phyloP scores from a whole-genome alignment of 345 rosid species.

The Lumnitzera littorea region DNA sequence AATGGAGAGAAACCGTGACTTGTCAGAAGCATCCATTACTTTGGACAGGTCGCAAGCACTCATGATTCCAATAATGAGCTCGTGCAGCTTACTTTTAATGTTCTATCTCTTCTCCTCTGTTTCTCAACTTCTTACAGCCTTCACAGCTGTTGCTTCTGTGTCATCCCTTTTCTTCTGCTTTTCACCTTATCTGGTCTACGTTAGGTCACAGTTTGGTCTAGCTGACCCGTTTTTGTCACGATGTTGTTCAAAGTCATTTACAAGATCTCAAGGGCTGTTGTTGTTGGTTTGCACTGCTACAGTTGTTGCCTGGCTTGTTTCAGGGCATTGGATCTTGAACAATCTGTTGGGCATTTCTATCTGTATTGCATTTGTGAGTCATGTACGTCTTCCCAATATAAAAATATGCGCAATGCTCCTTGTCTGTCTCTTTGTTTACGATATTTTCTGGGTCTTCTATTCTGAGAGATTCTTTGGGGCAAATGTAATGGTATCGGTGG shows the following conservation, averaged over 20 bases:
- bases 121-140: constrained; percentile 80
- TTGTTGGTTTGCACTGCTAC: constrained; percentile 39
- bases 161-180: constrained; percentile 84
- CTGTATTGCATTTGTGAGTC: constrained; percentile 92
- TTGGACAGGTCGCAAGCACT: constrained; percentile 84
- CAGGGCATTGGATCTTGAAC: constrained; percentile 96
- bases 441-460: constrained; percentile 99
- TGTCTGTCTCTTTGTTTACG: constrained; percentile 77
- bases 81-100: constrained; percentile 94
- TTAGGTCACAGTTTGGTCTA: constrained; percentile 59
- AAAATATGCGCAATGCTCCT: constrained; percentile 88
- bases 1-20: constrained; percentile 87
- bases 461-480: constrained; percentile 98
- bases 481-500: constrained; percentile 98
- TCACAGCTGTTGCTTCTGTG: constrained; percentile 85
- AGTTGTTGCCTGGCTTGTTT: constrained; percentile 82
- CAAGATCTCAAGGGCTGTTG: constrained; percentile 61
- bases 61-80: constrained; percentile 97
- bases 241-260: constrained; percentile 77
- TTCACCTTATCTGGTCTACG: constrained; percentile 48
- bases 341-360: constrained; percentile 90
- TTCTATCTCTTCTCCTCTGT: constrained; percentile 92
- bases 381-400: constrained; percentile 93
- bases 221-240: constrained; percentile 81
- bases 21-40: constrained; percentile 78